Conservation (phyloP, 495 filamentous ascomycete species). For the Aspergillus sparsus region DNA sequence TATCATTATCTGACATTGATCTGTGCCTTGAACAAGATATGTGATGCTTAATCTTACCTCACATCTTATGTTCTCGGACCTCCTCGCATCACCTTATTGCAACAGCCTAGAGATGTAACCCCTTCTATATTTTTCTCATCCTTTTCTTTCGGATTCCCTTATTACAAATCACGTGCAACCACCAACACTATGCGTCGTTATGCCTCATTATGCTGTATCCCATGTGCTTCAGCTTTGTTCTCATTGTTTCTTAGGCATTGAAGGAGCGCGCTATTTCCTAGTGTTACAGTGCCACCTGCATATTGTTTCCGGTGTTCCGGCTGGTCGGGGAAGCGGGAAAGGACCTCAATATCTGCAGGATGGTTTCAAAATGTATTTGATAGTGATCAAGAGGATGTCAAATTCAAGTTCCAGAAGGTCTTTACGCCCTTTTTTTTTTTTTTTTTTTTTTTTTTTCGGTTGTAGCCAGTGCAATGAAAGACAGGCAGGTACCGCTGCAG, state of each 20-base stretch:
- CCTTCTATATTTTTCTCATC: neutral
- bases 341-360: conserved; percentile 27
- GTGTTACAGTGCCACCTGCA: conserved; percentile 23
- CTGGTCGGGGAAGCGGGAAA: conserved; percentile 31
- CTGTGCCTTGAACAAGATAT: conserved; percentile 17
- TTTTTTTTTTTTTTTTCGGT: conserved; percentile 1
- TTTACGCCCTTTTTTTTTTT: conserved; percentile 12
- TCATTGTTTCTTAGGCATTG: conserved; percentile 8
- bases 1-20: neutral
- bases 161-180: conserved; percentile 12
- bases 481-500: conserved; percentile 21
- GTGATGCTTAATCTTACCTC: conserved; percentile 24
- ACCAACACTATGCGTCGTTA: neutral
- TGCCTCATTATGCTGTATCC: neutral
- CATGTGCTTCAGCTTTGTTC: conserved; percentile 15
- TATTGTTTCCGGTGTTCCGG: conserved; percentile 25
- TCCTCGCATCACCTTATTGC: conserved; percentile 1
- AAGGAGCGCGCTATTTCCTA: conserved; percentile 16
- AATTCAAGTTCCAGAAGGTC: conserved; percentile 21
- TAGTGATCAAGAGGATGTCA: conserved; percentile 9
- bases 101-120: neutral
- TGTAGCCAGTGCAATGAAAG: conserved; percentile 24
- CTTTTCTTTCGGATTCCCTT: neutral
- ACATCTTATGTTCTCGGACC: neutral
- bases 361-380: conserved; percentile 18